phyloP scores from a whole-genome alignment of 2,329 filamentous ascomycete genomes.

The Harringtonia aguacate region DNA sequence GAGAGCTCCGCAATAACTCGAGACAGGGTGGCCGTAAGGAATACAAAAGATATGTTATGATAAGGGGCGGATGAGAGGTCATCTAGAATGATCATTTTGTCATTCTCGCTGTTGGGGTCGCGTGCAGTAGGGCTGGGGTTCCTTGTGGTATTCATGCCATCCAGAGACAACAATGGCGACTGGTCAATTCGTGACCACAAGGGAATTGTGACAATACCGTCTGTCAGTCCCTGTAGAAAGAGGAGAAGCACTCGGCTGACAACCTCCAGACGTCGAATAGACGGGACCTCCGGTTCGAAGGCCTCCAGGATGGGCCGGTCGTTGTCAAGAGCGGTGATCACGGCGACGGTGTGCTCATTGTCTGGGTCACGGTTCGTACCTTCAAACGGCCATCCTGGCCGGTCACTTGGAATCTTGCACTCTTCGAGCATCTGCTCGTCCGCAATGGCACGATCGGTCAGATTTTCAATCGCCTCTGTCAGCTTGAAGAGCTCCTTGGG shows the following conservation, averaged over 20 bases:
- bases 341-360: slow-evolving; percentile 3
- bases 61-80: slow-evolving; percentile 59
- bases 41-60: slow-evolving; percentile 83
- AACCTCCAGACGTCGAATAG: slow-evolving; percentile 62
- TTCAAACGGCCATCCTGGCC: slow-evolving; percentile 49
- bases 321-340: slow-evolving; percentile 62
- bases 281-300: slow-evolving; percentile 52
- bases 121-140: slow-evolving; percentile 2
- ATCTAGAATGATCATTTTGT: slow-evolving; percentile 54
- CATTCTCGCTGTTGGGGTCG: slow-evolving; percentile 23
- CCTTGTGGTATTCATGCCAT: slow-evolving; percentile 20
- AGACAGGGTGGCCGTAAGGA: slow-evolving; percentile 67
- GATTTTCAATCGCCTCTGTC: slow-evolving; percentile 62
- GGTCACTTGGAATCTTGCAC: slow-evolving; percentile 36
- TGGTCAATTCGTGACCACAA: slow-evolving; percentile 63
- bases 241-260: slow-evolving; percentile 60
- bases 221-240: slow-evolving; percentile 65
- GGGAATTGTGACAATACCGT: slow-evolving; percentile 62
- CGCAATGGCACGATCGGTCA: slow-evolving; percentile 45
- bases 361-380: background rate
- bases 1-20: slow-evolving; percentile 38
- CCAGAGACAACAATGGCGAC: slow-evolving; percentile 20
- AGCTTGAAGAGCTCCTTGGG: slow-evolving; percentile 84
- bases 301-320: slow-evolving; percentile 50
- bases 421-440: slow-evolving; percentile 53